Conservation (phyloP, 768 basidiomycete species). For the Asterophora parasitica region DNA sequence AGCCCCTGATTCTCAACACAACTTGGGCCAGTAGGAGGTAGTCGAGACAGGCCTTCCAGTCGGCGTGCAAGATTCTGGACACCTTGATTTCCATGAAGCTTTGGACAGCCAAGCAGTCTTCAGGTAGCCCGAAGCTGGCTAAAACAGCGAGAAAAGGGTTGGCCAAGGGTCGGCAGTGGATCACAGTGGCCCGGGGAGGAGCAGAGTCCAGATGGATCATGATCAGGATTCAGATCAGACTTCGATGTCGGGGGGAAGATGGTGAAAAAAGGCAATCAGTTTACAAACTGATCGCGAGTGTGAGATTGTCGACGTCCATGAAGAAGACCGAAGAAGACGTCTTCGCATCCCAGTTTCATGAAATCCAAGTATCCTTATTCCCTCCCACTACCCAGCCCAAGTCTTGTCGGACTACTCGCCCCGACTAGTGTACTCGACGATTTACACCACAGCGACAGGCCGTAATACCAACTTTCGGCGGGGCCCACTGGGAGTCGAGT, state of each 20-base stretch:
- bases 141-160: too few relatives aligned
- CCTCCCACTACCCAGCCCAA: not conserved
- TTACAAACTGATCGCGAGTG: slow-evolving; percentile 14
- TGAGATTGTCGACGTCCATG: slow-evolving; percentile 14
- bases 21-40: too few relatives aligned
- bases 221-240: slow-evolving; percentile 1
- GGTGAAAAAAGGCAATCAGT: slow-evolving; percentile 11
- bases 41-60: too few relatives aligned
- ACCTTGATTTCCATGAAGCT: too few relatives aligned
- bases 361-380: slow-evolving; percentile 1
- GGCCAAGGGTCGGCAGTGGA: slow-evolving; percentile 1
- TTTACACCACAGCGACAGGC: too few relatives aligned
- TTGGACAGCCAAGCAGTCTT: too few relatives aligned
- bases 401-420: not conserved
- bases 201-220: too few relatives aligned
- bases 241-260: not conserved
- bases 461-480: too few relatives aligned
- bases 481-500: not conserved
- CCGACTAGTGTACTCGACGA: not conserved
- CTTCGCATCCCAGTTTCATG: slow-evolving; percentile 11
- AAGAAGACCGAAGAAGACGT: not conserved
- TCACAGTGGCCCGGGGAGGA: not conserved
- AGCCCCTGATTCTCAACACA: too few relatives aligned
- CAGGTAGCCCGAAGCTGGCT: too few relatives aligned
- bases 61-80: too few relatives aligned